Conservation (phyloP, 805 yeast species). For the Tetrapisispora taiwanensis region DNA sequence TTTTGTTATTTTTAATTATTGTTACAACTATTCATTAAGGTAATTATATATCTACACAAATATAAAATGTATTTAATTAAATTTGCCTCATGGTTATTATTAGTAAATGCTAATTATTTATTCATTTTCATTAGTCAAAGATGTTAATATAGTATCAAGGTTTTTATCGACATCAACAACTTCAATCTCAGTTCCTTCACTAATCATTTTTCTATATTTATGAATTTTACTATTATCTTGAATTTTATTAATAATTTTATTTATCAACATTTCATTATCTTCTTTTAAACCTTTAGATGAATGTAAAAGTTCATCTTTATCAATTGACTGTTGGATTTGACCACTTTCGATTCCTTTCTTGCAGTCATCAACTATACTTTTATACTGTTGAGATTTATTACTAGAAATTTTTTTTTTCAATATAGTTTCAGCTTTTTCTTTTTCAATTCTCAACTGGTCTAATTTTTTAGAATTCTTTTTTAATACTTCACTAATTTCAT, state of each 20-base stretch:
- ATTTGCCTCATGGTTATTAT: neutral
- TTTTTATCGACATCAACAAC: conserved; percentile 58
- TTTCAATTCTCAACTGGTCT: conserved; percentile 5
- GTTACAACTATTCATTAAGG: conserved; percentile 2
- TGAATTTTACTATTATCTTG: conserved; percentile 45
- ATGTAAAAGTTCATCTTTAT: conserved; percentile 16
- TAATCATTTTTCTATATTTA: conserved; percentile 57
- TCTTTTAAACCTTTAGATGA: conserved; percentile 37
- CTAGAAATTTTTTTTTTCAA: conserved; percentile 22
- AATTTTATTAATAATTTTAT: conserved; percentile 27
- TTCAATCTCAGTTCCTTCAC: conserved; percentile 58
- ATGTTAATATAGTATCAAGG: conserved; percentile 45
- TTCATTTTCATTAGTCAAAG: conserved; percentile 8
- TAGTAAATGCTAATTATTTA: neutral
- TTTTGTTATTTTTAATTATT: neutral
- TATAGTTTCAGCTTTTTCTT: conserved; percentile 15
- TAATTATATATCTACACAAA: neutral
- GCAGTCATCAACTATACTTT: conserved; percentile 3
- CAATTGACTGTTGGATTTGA: conserved; percentile 7
- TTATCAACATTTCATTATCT: conserved; percentile 30
- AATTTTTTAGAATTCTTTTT: conserved; percentile 3
- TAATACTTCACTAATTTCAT: conserved; percentile 51
- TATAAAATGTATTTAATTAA: neutral
- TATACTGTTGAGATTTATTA: conserved; percentile 21
- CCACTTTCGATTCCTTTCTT: conserved; percentile 7